Evolutionary conservation across 305 asterid genomes (phyloP), one percentile per base, ranked within the genome.

Genomic region (Fraxinus paxiana): DNA sequence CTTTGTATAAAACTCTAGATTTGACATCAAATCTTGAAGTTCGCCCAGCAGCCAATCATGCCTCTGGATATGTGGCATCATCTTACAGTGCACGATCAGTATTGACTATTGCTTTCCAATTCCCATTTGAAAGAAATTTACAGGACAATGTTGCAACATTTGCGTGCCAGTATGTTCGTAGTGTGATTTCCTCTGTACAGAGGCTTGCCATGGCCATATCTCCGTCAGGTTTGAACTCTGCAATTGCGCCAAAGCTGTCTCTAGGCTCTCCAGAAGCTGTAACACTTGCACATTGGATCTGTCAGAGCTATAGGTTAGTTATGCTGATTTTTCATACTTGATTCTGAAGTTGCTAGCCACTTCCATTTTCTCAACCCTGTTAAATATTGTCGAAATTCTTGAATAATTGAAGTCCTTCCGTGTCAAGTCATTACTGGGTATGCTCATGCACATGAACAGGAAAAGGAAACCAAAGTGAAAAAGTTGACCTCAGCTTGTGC

Each of bases 91-190:
- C 95, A 13, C 88, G 98, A 38, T 90, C 98, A 0, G 95, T 94
- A 4, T 82, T 94, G 79, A 94, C 97, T 0, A 92, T 94, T 10
- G 98, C 97, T 5, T 92, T 94, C 85, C 98, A 94, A 77, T 94
- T 94, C 87, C 97, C 97, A 0, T 91, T 91, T 12, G 98, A 94
- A 88, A 91, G 87, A 87, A 89, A 87, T 86, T 88, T 92, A 56
- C 93, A 89, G 86, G 97, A 92, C 0, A 92, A 87, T 26, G 93
- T 94, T 15, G 97, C 97, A 17, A 76, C 94, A 4, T 91, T 92
- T 97, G 97, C 98, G 5, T 88, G 97, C 0, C 97, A 92, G 75
- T 94, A 94, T 38, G 91, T 94, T 18, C 92, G 97, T 31, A 94
- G 94, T 70, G 97, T 94, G 30, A 89, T 94, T 73, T 88, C 96